A percentile compares a stretch with the other conserved stretches of the same genome.
Evolutionary conservation across 2,329 filamentous ascomycete genomes (phyloP).

Genomic region (Sclerotinia spermophila): DNA sequence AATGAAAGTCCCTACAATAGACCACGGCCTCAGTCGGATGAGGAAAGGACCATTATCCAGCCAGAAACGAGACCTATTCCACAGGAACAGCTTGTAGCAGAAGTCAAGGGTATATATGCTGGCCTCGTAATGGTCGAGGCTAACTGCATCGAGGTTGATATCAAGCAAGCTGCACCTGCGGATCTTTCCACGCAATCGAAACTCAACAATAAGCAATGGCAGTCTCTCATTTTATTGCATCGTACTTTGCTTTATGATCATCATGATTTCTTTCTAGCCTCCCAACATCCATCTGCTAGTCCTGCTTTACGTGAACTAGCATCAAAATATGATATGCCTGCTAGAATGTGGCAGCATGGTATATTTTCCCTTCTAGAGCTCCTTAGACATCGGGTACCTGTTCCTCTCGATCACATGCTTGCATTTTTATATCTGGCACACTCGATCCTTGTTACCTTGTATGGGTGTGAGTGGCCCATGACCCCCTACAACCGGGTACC

Average conservation of each 20-base stretch:
- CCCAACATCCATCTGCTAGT: conserved; percentile 77
- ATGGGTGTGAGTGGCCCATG: conserved; percentile 52
- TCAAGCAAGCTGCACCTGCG: conserved; percentile 51
- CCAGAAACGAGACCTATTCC: conserved; percentile 45
- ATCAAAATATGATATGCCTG: conserved; percentile 84
- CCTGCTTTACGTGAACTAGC: conserved; percentile 64
- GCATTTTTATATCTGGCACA: conserved; percentile 90
- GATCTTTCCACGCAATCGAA: conserved; percentile 41
- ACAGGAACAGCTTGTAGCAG: conserved; percentile 33
- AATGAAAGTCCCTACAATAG: conserved; percentile 16
- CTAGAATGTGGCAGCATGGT: conserved; percentile 87
- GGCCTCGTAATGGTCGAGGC: conserved; percentile 78
- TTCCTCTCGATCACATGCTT: conserved; percentile 82
- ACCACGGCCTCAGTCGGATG: conserved; percentile 12
- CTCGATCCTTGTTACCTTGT: conserved; percentile 80
- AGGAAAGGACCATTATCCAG: conserved; percentile 46
- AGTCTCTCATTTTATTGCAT: conserved; percentile 77
- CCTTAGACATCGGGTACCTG: conserved; percentile 68
- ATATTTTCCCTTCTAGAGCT: conserved; percentile 84
- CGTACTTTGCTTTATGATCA: conserved; percentile 77
- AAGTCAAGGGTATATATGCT: conserved; percentile 60
- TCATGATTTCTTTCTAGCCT: conserved; percentile 81
- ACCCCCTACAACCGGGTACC: too few species aligned
- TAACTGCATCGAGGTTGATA: conserved; percentile 86
- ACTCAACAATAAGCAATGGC: conserved; percentile 70